These are phyloP conservation scores for Filobasidium uniguttulatum DNA, from an alignment of 1,284 basidiomycete species.

Conservation along the genomic window DNA sequence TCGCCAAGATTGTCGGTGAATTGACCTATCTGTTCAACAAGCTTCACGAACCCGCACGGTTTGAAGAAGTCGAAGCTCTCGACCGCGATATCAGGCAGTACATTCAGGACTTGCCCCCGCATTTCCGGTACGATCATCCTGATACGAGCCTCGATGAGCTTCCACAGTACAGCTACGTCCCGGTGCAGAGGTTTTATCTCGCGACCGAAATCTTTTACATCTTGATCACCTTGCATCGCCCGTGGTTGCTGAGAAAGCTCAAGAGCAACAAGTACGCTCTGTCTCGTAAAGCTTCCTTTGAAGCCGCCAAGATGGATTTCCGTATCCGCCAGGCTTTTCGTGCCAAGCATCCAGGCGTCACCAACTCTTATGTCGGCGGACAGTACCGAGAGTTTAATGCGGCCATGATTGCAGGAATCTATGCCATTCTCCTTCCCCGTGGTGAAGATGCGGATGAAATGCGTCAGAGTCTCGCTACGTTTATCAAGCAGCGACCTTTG, in stretches of 20 bases:
- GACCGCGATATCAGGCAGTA: constrained; percentile 77
- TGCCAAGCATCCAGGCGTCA: constrained; percentile 28
- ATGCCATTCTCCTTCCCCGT: constrained; percentile 34
- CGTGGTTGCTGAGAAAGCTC: constrained; percentile 31
- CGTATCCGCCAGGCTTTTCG: constrained; percentile 31
- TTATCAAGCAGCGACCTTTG: constrained; percentile 34
- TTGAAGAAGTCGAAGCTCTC: constrained; percentile 66
- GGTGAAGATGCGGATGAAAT: constrained; percentile 25
- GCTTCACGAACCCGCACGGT: constrained; percentile 64
- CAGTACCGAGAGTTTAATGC: constrained; percentile 34
- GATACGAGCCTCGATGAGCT: constrained; percentile 61
- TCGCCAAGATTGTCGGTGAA: constrained; percentile 72
- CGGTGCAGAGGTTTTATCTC: constrained; percentile 33
- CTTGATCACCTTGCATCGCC: constrained; percentile 32
- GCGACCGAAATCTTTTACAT: constrained; percentile 29
- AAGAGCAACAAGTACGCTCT: constrained; percentile 24
- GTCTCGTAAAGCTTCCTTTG: constrained; percentile 28
- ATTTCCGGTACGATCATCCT: constrained; percentile 46
- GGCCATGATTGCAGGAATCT: constrained; percentile 38
- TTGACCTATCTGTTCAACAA: constrained; percentile 94
- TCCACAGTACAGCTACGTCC: constrained; percentile 18
- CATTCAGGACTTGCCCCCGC: constrained; percentile 56
- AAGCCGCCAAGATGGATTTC: constrained; percentile 29
- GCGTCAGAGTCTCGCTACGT: constrained; percentile 31
- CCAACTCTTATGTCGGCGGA: constrained; percentile 16